Conservation (phyloP, 2,329 filamentous ascomycete species). For the Trichoderma sp. region DNA sequence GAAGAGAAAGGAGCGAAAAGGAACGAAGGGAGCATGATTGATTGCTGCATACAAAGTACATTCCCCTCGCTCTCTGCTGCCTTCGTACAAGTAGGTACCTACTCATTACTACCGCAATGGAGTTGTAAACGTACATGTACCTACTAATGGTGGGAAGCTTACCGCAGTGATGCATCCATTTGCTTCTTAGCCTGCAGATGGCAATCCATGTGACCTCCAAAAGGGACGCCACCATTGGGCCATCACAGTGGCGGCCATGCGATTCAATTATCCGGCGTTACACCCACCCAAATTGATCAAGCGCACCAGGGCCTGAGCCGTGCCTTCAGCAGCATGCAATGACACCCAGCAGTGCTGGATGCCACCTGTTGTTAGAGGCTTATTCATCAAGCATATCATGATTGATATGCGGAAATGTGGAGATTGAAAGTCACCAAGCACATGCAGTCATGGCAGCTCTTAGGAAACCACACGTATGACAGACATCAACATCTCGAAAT, state of each 20-base stretch:
- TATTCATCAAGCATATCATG: background rate
- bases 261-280: constrained; percentile 20
- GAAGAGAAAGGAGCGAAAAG: background rate
- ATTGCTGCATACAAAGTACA: background rate
- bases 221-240: background rate
- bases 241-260: background rate
- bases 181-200: constrained; percentile 9
- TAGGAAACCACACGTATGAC: background rate
- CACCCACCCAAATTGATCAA: background rate
- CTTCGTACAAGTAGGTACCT: no score
- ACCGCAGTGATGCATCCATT: constrained; percentile 10
- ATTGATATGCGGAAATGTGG: background rate
- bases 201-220: constrained; percentile 10
- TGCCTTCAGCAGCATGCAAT: constrained; percentile 4
- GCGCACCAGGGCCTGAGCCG: background rate
- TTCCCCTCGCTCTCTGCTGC: background rate
- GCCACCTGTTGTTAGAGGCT: background rate
- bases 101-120: background rate
- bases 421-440: no score
- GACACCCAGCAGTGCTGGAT: background rate
- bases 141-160: background rate
- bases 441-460: background rate
- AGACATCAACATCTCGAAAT: no score
- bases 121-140: background rate
- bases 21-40: background rate